phyloP scores from a whole-genome alignment of 2,329 filamentous ascomycete species.

The Tolypocladium amazonense region DNA sequence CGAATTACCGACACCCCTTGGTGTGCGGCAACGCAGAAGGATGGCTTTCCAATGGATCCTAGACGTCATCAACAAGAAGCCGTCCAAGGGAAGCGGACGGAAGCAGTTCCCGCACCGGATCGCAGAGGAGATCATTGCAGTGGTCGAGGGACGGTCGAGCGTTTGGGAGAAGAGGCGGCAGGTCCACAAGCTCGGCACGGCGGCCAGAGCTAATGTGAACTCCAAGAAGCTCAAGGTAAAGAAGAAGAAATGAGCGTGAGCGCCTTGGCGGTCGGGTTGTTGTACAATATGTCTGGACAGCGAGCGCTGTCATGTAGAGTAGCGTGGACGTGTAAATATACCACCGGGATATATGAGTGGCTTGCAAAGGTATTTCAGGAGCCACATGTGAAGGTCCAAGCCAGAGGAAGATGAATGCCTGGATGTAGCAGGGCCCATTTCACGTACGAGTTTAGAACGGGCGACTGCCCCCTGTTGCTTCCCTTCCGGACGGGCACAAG shows the following conservation, averaged over 20 bases:
- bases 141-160: constrained; percentile 73
- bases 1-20: constrained; percentile 71
- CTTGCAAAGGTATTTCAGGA: background rate
- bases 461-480: background rate
- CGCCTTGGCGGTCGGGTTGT: background rate
- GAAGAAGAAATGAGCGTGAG: constrained; percentile 20
- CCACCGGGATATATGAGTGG: background rate
- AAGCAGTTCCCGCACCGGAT: constrained; percentile 66
- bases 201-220: constrained; percentile 61
- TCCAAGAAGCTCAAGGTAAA: constrained; percentile 24
- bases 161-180: constrained; percentile 75
- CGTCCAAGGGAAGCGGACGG: constrained; percentile 59
- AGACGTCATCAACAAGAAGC: constrained; percentile 69
- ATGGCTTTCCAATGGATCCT: constrained; percentile 83
- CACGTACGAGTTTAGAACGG: background rate
- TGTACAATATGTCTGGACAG: background rate
- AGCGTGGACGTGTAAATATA: background rate
- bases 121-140: constrained; percentile 75
- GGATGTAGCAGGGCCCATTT: no score
- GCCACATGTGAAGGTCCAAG: background rate
- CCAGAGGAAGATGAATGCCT: background rate
- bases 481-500: background rate
- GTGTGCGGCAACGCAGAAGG: constrained; percentile 63
- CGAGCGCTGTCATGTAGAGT: background rate
- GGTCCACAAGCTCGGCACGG: constrained; percentile 73